Evolutionary conservation across 2,329 filamentous ascomycete genomes (phyloP), one percentile per base, ranked within the genome.

Genomic region (Calonectria pseudoturangicola): DNA sequence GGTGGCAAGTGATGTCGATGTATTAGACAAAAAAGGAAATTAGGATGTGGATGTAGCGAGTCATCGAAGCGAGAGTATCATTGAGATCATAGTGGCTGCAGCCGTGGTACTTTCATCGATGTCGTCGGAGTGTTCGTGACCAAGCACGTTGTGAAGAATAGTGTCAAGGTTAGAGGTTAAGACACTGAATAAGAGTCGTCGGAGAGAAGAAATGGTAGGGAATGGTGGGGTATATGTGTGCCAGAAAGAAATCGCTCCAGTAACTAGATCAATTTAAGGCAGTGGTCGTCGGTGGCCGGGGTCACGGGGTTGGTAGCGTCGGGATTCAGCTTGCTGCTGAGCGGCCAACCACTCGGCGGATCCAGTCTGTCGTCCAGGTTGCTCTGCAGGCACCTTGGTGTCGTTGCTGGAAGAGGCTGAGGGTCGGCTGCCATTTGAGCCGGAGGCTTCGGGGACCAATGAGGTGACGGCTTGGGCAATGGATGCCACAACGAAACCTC

Each of bases 401-500:
- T 92, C 91, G 60, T 90, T 89, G 71, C 83, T 83, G 7, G 83
- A 79, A 33, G 79, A 73, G 18, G 73, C 71, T 18, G 79, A 75
- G 41, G 78, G 70, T 65, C 74, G 70, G 70, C 68, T 69, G 66
- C 74, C 51, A 71, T 66, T 71, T 62, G 81, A 79, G 63, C 78
- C 80, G 15, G 84, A 79, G 33, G 84, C 75, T 28, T 89, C 87
- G 62, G 92, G 89, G 43, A 93, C 88, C 62, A 94, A 89, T 75
- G 92, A 90, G 70, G 92, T 93, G 73, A 96, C 92, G 51, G 93
- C 92, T 78, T 92, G 90, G 15, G 94, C 91, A 76, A 96, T 94
- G 4, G 92, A 92, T 67, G 92, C 90, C 73, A 95, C 92, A 70
- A 96, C 92, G 79, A 93, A 94, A 77, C 90, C 89, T 71, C 94